Conservation (phyloP, 352 stramenopile species). For the Globisporangium viniferum region DNA sequence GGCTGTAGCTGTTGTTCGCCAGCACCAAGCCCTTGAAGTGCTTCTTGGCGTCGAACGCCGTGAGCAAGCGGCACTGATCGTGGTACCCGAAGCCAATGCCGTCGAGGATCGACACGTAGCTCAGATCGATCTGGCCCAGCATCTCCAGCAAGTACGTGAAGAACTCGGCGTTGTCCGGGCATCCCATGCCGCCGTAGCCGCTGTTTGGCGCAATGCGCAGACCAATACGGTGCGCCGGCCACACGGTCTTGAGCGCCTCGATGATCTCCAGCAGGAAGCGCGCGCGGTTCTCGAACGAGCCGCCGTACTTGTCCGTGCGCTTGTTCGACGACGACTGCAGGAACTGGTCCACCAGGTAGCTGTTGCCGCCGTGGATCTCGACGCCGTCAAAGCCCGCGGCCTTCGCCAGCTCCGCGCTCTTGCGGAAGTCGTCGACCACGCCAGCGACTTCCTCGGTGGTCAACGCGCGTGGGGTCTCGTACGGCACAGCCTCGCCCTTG, state of each 20-base stretch:
- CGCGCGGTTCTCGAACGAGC: too few relatives aligned
- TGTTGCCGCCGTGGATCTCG: conserved; percentile 82
- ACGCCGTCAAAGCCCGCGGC: conserved; percentile 62
- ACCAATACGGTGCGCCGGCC: neutral
- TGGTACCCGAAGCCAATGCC: neutral
- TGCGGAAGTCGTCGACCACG: neutral
- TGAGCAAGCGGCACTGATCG: neutral
- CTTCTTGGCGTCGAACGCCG: neutral
- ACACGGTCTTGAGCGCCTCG: neutral
- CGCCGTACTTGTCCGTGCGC: neutral
- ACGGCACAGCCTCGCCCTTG: neutral
- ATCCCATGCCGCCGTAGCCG: neutral
- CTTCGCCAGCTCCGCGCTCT: neutral
- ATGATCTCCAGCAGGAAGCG: neutral
- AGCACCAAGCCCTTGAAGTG: neutral
- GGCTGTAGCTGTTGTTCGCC: neutral
- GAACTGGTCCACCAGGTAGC: conserved; percentile 89
- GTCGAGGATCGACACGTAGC: neutral
- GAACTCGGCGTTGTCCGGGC: neutral
- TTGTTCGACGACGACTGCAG: conserved; percentile 29
- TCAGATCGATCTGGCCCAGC: neutral
- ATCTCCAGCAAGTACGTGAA: neutral
- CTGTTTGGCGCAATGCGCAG: neutral
- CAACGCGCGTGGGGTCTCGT: neutral
- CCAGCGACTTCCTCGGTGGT: neutral